A percentile compares a stretch with the other conserved stretches of the same genome.
Conservation (phyloP, 352 stramenopile genomes). For the Elongisporangium prolatum region DNA sequence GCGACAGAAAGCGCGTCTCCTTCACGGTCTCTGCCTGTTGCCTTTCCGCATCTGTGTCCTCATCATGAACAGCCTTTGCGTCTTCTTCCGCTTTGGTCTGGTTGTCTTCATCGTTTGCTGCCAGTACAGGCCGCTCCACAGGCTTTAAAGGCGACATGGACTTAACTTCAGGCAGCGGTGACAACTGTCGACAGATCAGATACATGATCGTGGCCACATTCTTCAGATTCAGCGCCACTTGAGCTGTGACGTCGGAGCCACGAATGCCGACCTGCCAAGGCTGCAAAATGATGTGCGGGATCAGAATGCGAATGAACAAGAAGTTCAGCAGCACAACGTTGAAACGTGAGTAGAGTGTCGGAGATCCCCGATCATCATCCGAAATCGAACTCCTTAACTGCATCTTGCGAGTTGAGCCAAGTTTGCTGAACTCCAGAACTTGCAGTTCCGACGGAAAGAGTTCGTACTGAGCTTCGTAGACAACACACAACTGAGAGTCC, state of each 20-base stretch:
- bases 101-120: not conserved
- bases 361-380: not conserved
- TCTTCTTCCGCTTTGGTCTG: not conserved
- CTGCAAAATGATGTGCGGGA: constrained; percentile 49
- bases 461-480: constrained; percentile 30
- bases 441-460: constrained; percentile 38
- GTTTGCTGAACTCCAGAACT: constrained; percentile 44
- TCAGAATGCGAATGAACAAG: constrained; percentile 49
- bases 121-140: not conserved
- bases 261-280: constrained; percentile 45
- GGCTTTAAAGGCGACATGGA: not conserved
- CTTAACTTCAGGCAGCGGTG: constrained; percentile 21
- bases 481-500: constrained; percentile 6
- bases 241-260: constrained; percentile 14
- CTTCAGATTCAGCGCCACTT: constrained; percentile 27
- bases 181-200: constrained; percentile 31
- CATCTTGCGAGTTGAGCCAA: constrained; percentile 33
- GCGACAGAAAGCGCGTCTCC: constrained; percentile 15
- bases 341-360: constrained; percentile 22
- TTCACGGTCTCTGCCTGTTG: not conserved
- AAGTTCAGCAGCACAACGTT: constrained; percentile 65
- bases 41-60: not conserved
- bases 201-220: constrained; percentile 56
- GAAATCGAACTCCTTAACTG: not conserved
- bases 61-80: not conserved